These are phyloP conservation scores for Thuidium tamariscinum DNA, from an alignment of 225 moss, liverwort and hornwort genomes.

Conservation along the genomic window DNA sequence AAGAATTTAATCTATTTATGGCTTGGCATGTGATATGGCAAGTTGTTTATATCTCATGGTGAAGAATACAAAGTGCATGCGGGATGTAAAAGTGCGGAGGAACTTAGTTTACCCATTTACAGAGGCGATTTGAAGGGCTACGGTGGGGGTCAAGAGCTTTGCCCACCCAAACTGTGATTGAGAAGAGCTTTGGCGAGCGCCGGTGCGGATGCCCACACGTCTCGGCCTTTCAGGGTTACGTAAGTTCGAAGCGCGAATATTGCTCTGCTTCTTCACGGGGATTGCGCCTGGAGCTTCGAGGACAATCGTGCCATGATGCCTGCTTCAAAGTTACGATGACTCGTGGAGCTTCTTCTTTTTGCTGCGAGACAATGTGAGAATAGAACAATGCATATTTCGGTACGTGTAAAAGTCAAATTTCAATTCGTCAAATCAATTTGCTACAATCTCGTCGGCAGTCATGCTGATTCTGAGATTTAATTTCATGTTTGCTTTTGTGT, in stretches of 20 bases:
- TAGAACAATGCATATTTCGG: neutral
- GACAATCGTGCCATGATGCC: neutral
- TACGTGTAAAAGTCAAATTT: neutral
- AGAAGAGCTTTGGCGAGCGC: neutral
- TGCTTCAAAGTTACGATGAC: neutral
- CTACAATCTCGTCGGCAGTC: neutral
- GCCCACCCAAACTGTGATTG: neutral
- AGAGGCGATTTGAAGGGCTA: neutral
- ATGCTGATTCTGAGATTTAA: neutral
- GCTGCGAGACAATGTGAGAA: neutral
- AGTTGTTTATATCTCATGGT: neutral
- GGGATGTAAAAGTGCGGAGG: rapidly evolving
- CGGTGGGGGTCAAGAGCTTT: neutral
- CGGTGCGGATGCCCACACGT: neutral
- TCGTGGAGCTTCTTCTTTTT: neutral
- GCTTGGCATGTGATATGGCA: rapidly evolving
- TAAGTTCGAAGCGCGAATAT: neutral
- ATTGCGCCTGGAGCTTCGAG: neutral
- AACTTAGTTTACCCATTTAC: neutral
- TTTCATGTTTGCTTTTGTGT: neutral
- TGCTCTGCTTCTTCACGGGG: neutral
- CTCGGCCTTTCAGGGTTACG: neutral
- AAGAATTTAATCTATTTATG: rapidly evolving
- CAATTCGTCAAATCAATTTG: neutral
- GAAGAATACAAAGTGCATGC: neutral